Percentiles rank a stretch among this genome's conserved stretches.
Evolutionary conservation across 2,329 filamentous ascomycete genomes (phyloP).

Genomic region (Colletotrichum sublineola): DNA sequence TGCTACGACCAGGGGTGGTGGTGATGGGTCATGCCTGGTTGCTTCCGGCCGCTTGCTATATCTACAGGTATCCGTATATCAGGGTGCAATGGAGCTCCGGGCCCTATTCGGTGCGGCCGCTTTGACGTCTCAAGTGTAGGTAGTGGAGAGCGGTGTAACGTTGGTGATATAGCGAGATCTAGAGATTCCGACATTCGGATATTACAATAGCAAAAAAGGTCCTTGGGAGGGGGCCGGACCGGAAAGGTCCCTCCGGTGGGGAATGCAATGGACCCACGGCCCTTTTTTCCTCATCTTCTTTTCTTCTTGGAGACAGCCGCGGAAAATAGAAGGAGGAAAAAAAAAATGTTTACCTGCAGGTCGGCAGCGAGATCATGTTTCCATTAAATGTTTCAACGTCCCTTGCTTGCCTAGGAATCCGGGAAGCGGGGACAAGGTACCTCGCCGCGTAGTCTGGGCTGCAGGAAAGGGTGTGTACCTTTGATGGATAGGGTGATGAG

Average conservation of each 20-base stretch:
- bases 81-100: constrained; percentile 13
- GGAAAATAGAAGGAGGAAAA: constrained; percentile 14
- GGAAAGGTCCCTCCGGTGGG: background rate
- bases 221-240: background rate
- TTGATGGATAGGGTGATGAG: constrained; percentile 26
- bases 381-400: constrained; percentile 40
- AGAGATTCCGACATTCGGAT: constrained; percentile 12
- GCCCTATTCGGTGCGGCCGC: constrained; percentile 28
- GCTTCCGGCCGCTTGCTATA: constrained; percentile 1
- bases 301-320: constrained; percentile 21
- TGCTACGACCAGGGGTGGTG: constrained; percentile 18
- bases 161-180: constrained; percentile 12
- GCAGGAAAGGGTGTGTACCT: constrained; percentile 37
- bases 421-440: constrained; percentile 31
- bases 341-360: constrained; percentile 23
- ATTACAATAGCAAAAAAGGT: background rate
- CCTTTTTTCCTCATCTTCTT: background rate
- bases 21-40: constrained; percentile 35
- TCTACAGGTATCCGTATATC: background rate
- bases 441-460: constrained; percentile 30
- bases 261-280: constrained; percentile 20
- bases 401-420: constrained; percentile 23
- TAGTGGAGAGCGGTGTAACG: constrained; percentile 31
- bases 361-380: constrained; percentile 24
- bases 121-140: constrained; percentile 28